A percentile compares a stretch with the other conserved stretches of the same genome.
Conservation (phyloP, 768 basidiomycete genomes). For the Boletus insuetus region DNA sequence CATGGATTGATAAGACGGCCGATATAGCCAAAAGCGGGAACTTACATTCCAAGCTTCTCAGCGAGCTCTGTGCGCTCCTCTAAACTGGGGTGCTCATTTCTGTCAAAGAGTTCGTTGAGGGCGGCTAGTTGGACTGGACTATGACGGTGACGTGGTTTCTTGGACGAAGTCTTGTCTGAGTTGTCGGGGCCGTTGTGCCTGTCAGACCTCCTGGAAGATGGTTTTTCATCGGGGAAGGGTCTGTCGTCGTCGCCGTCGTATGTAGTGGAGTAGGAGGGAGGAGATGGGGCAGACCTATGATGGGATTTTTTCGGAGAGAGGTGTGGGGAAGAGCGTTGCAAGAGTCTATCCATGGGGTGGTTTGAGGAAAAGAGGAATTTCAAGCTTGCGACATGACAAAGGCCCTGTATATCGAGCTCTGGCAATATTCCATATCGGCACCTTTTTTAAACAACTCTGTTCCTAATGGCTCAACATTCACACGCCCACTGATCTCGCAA, state of each 20-base stretch:
- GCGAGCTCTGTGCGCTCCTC: conserved; percentile 68
- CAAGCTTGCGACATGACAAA: conserved; percentile 38
- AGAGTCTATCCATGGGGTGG: conserved; percentile 26
- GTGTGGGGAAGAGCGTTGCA: conserved; percentile 11
- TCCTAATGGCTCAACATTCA: conserved; percentile 28
- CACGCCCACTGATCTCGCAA: conserved; percentile 22
- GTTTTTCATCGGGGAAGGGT: conserved; percentile 24
- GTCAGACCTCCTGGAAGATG: conserved; percentile 19
- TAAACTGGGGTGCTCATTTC: conserved; percentile 70
- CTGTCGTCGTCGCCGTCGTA: conserved; percentile 24
- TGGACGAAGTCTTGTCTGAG: conserved; percentile 32
- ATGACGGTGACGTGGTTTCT: conserved; percentile 81
- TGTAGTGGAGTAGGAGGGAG: conserved; percentile 3
- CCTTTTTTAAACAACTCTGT: conserved; percentile 34
- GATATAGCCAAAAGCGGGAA: conserved; percentile 30
- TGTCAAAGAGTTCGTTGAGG: conserved; percentile 76
- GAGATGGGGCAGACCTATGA: conserved; percentile 10
- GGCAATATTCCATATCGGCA: conserved; percentile 40
- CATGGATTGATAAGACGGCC: conserved; percentile 16
- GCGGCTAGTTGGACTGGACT: conserved; percentile 68
- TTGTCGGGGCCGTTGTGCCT: conserved; percentile 25
- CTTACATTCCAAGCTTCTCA: conserved; percentile 74
- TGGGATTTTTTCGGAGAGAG: conserved; percentile 13
- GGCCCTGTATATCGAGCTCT: conserved; percentile 39
- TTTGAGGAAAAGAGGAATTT: conserved; percentile 31